These are phyloP conservation scores for Daldinia vernicosa DNA, from an alignment of 495 filamentous ascomycete genomes.

Conservation along the genomic window DNA sequence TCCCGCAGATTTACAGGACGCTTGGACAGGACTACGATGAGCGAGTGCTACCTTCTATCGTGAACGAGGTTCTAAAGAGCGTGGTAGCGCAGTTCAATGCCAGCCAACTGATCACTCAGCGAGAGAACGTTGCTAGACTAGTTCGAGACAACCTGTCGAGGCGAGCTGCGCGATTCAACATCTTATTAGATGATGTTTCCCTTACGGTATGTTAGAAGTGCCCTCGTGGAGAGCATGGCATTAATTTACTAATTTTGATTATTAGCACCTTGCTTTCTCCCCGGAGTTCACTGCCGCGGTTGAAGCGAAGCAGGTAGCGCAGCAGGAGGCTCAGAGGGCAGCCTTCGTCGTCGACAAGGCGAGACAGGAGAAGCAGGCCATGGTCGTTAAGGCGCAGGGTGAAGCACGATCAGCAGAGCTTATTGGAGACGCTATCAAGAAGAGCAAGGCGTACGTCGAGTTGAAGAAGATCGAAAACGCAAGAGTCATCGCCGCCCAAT, in stretches of 20 bases:
- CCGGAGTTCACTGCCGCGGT: constrained; percentile 99
- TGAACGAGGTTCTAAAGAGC: constrained; percentile 98
- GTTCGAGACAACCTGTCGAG: constrained; percentile 92
- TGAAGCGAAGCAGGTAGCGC: constrained; percentile 98
- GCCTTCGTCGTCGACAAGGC: constrained; percentile 99
- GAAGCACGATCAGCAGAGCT: constrained; percentile 97
- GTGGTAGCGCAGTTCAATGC: constrained; percentile 99
- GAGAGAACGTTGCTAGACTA: constrained; percentile 91
- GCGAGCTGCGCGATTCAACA: constrained; percentile 95
- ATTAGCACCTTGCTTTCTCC: constrained; percentile 95
- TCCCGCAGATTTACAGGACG: constrained; percentile 96
- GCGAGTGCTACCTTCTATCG: constrained; percentile 94
- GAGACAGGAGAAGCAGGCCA: constrained; percentile 98
- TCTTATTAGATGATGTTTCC: constrained; percentile 96
- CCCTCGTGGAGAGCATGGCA: not conserved
- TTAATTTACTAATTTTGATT: constrained; percentile 27
- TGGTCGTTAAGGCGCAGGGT: constrained; percentile 98
- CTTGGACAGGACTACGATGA: constrained; percentile 97
- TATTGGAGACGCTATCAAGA: constrained; percentile 99
- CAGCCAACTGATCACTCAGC: constrained; percentile 96
- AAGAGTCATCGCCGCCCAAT: constrained; percentile 78
- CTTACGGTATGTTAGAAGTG: constrained; percentile 74
- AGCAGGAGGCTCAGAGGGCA: constrained; percentile 96
- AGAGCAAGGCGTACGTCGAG: constrained; percentile 95
- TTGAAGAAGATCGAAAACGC: constrained; percentile 98